These are phyloP conservation scores for Spergularia marina DNA, from an alignment of 148 eudicot genomes.

Conservation along the genomic window DNA sequence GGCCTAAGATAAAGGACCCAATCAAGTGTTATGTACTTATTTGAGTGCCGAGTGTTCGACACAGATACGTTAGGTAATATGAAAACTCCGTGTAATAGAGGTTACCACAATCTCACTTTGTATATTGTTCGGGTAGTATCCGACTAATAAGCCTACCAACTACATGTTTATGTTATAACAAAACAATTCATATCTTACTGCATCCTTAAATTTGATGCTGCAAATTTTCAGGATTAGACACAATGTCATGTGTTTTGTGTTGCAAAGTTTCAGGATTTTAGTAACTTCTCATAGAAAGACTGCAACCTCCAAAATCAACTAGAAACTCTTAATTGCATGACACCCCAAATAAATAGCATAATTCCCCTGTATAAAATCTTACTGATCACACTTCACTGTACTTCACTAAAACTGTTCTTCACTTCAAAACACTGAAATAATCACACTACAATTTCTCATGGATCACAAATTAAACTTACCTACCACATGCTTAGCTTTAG, in stretches of 20 bases:
- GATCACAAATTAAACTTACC: background rate
- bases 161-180: background rate
- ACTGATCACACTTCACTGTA: background rate
- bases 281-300: constrained; percentile 11
- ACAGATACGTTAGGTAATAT: too few relatives aligned
- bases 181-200: background rate
- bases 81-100: too few relatives aligned
- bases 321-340: constrained; percentile 19
- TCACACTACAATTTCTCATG: background rate
- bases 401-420: background rate
- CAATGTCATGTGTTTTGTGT: constrained; percentile 18
- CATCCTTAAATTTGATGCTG: background rate
- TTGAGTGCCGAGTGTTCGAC: too few relatives aligned
- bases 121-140: too few relatives aligned
- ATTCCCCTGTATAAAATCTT: constrained; percentile 8
- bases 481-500: background rate
- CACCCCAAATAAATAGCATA: background rate
- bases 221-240: background rate
- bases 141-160: background rate
- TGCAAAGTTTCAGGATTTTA: constrained; percentile 16
- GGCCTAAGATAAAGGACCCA: too few relatives aligned
- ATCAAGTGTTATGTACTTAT: too few relatives aligned
- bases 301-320: background rate
- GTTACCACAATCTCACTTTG: too few relatives aligned
- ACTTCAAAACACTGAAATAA: background rate